A percentile compares a stretch with the other conserved stretches of the same genome.
Evolutionary conservation across 2,329 filamentous ascomycete genomes (phyloP).

Genomic region (Chaetomium olivaceum): DNA sequence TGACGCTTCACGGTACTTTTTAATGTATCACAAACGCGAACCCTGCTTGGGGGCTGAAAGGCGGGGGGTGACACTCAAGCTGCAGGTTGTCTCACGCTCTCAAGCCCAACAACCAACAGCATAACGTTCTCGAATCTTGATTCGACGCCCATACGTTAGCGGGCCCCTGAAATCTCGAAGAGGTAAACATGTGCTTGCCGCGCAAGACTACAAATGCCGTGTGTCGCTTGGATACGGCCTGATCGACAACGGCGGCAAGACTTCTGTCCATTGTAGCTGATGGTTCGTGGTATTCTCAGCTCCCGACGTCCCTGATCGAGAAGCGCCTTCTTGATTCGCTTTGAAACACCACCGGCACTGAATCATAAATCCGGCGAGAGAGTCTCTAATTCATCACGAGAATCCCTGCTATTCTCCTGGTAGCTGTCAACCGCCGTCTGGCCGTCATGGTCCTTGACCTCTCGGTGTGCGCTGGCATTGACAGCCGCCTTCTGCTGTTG

Average conservation of each 20-base stretch:
- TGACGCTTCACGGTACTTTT: neutral
- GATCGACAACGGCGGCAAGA: neutral
- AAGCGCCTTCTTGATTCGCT: neutral
- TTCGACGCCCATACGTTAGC: neutral
- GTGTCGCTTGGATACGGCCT: neutral
- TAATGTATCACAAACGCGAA: neutral
- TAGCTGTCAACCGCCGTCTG: neutral
- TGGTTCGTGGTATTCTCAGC: neutral
- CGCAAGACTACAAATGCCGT: neutral
- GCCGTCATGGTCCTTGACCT: conserved; percentile 64
- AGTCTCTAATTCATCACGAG: neutral
- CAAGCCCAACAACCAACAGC: neutral
- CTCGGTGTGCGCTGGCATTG: conserved; percentile 86
- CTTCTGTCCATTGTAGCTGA: neutral
- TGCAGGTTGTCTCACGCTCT: neutral
- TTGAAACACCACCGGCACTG: neutral
- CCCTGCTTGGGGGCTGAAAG: neutral
- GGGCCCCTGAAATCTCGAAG: neutral
- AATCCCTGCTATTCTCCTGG: neutral
- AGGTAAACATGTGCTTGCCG: neutral
- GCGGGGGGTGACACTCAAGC: neutral
- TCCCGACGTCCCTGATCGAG: neutral
- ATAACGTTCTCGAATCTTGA: neutral
- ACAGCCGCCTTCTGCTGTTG: conserved; percentile 96
- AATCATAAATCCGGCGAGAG: neutral